phyloP scores from a whole-genome alignment of 257 asterid species.

The Gentiana straminea region DNA sequence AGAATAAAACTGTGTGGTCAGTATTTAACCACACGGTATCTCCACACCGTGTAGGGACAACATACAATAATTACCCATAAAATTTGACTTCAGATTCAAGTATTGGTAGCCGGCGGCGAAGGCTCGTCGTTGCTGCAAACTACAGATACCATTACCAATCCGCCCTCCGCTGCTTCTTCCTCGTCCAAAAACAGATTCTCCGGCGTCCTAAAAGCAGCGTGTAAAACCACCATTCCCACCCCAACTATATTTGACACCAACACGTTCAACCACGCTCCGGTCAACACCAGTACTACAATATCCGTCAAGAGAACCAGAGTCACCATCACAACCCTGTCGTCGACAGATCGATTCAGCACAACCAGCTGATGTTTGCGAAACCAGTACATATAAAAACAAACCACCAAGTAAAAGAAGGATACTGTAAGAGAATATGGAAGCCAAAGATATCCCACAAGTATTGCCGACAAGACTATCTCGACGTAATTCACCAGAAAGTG shows the following conservation, averaged over 20 bases:
- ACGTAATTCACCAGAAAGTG: slow-evolving; percentile 66
- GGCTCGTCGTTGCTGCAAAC: slow-evolving; percentile 9
- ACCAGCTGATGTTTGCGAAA: slow-evolving; percentile 49
- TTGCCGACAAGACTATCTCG: slow-evolving; percentile 23
- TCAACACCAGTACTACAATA: slow-evolving; percentile 33
- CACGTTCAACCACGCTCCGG: slow-evolving; percentile 55
- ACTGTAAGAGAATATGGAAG: slow-evolving; percentile 61
- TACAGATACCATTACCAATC: slow-evolving; percentile 46
- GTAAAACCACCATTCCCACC: slow-evolving; percentile 25
- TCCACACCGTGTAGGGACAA: no score
- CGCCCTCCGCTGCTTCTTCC: slow-evolving; percentile 46
- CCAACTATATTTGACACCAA: slow-evolving; percentile 37
- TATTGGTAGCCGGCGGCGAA: not conserved
- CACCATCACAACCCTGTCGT: slow-evolving; percentile 42
- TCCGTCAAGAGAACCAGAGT: slow-evolving; percentile 37
- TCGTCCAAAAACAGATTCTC: slow-evolving; percentile 65
- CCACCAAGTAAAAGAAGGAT: slow-evolving; percentile 28
- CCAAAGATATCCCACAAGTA: slow-evolving; percentile 53
- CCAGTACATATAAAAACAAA: slow-evolving; percentile 46
- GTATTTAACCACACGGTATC: no score
- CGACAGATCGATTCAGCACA: slow-evolving; percentile 36
- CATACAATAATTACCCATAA: no score
- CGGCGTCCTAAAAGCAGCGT: no score
- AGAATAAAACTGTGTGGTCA: no score
- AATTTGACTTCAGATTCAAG: no score